Evolutionary conservation across 1,139 yeast genomes (phyloP).

Genomic region (Eremothecium cymbalariae): DNA sequence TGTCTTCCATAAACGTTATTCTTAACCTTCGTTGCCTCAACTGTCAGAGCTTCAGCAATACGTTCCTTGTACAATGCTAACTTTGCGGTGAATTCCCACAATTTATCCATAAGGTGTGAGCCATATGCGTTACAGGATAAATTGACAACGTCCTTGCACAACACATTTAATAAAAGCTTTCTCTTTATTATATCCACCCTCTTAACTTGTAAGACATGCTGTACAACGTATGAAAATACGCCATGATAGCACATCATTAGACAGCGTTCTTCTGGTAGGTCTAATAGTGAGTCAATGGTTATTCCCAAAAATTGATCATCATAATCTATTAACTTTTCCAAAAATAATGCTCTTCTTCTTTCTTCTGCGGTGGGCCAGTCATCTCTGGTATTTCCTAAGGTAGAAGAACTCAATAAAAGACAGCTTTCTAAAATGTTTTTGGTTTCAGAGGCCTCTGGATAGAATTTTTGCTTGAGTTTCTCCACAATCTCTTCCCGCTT

Average conservation of each 20-base stretch:
- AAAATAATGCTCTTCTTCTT: constrained; percentile 67
- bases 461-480: constrained; percentile 52
- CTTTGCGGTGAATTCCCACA: constrained; percentile 72
- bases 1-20: constrained; percentile 79
- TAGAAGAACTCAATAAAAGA: constrained; percentile 55
- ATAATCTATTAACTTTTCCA: constrained; percentile 62
- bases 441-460: constrained; percentile 40
- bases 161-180: constrained; percentile 56
- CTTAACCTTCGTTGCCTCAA: constrained; percentile 62
- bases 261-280: constrained; percentile 50
- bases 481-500: constrained; percentile 56
- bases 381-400: constrained; percentile 71
- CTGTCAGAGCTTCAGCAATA: constrained; percentile 59
- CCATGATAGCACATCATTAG: constrained; percentile 77
- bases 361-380: constrained; percentile 93
- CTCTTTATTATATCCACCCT: constrained; percentile 50
- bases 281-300: constrained; percentile 53
- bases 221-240: constrained; percentile 80
- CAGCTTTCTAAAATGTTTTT: constrained; percentile 57
- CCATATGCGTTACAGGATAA: constrained; percentile 84
- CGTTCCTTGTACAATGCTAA: constrained; percentile 82
- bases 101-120: constrained; percentile 78
- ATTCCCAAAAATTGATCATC: constrained; percentile 52
- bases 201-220: constrained; percentile 47
- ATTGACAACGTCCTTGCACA: constrained; percentile 46